Conservation (phyloP, 176 grass and related monocot species). For the Cenchrus fungigraminus region DNA sequence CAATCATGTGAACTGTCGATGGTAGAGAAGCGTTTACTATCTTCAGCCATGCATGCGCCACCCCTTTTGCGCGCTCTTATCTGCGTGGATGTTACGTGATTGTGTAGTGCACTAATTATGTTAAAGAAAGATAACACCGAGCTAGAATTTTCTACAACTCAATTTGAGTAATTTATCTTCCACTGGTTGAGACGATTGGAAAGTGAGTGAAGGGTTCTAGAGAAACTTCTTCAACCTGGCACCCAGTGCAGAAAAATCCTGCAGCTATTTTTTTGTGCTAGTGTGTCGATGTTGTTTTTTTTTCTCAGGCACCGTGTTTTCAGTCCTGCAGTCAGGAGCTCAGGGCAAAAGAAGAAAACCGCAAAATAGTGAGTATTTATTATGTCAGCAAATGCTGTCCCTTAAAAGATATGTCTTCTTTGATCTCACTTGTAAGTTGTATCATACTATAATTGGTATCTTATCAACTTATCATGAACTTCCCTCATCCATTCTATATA, state of each 20-base stretch:
- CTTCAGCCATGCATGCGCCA: neutral
- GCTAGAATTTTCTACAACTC: neutral
- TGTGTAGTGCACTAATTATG: neutral
- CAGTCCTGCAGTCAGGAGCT: too few species aligned
- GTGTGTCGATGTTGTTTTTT: conserved; percentile 36
- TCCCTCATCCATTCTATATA: too few species aligned
- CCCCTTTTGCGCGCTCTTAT: neutral
- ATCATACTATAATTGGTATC: too few species aligned
- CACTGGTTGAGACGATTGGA: conserved; percentile 17
- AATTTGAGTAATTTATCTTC: neutral
- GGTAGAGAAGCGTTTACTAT: neutral
- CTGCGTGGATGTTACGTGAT: conserved; percentile 6
- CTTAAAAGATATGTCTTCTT: too few species aligned
- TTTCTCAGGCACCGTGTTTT: conserved; percentile 20
- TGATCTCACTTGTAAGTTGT: too few species aligned
- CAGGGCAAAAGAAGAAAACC: too few species aligned
- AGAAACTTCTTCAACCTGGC: conserved; percentile 1
- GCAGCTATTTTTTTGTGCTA: conserved; percentile 3
- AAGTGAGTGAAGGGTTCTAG: neutral
- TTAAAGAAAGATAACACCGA: neutral
- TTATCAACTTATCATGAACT: too few species aligned
- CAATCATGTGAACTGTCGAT: conserved; percentile 43
- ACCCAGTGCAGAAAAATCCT: conserved; percentile 7
- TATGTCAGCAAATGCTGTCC: too few species aligned
- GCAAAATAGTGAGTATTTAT: too few species aligned